Conservation (phyloP, 345 rosid species). For the Brassica incana region DNA sequence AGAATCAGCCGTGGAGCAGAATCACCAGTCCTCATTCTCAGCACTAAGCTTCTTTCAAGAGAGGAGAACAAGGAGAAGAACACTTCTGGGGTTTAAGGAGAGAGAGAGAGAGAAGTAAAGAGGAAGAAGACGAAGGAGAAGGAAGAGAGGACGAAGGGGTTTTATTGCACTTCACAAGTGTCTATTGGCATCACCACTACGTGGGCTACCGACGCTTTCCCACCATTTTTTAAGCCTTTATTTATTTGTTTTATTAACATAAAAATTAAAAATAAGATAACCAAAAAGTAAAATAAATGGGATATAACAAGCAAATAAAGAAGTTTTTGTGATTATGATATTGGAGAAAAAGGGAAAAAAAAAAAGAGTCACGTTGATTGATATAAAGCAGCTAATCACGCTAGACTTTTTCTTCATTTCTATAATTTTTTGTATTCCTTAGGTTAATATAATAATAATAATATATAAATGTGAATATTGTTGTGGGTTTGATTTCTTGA, state of each 20-base stretch:
- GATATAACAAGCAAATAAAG: neutral
- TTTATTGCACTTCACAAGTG: conserved; percentile 46
- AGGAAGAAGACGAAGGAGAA: conserved; percentile 20
- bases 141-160: conserved; percentile 33
- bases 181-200: conserved; percentile 42
- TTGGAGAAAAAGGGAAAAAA: neutral
- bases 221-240: conserved; percentile 25
- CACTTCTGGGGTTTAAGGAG: neutral
- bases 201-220: conserved; percentile 48
- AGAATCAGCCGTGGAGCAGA: conserved; percentile 43
- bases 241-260: neutral
- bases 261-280: neutral
- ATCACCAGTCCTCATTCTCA: conserved; percentile 49
- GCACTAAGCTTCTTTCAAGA: conserved; percentile 19
- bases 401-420: neutral
- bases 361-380: conserved; percentile 30
- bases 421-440: neutral
- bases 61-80: neutral
- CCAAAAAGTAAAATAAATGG: neutral
- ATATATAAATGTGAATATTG: neutral
- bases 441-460: neutral
- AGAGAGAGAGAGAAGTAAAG: conserved; percentile 1
- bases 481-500: neutral
- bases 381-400: conserved; percentile 43
- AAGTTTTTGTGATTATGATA: conserved; percentile 25